Base-by-base conservation (phyloP, 495 filamentous ascomycete species). In the Penicillium chermesinum region DNA sequence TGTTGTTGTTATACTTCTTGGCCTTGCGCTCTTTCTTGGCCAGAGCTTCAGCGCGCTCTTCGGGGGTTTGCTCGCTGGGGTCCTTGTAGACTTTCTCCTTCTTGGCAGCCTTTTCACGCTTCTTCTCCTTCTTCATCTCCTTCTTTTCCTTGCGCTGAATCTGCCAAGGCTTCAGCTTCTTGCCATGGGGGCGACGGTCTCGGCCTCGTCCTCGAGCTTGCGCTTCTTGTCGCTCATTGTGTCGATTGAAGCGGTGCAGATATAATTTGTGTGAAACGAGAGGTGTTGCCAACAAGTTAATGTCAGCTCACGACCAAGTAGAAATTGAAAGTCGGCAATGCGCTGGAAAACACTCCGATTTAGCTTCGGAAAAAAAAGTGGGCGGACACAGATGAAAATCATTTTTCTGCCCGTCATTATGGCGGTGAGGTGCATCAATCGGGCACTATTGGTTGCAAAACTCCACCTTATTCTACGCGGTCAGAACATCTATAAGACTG, bases 191-290 rank as follows among this genome's bases (percentile, higher is more conserved):
- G 63, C 55, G 35, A 59, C 49, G 5, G 47, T 58, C 41, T 67
- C 63, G n/a, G 20, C n/a, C 34, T 42, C 58, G 27, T 62, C 58
- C 20, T 54, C 53, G 55, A 68, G 63, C 62, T 75, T 75, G 65
- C 71, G 71, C 62, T 70, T 72, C 54, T 70, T 73, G 53, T 72
- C 67, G 42, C 64, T 57, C 65, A 72, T 74, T 61, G 44, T 64
- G 35, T 36, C 32, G n/a, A n/a, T n/a, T n/a, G n/a, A n/a, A n/a
- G n/a, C n/a, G n/a, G n/a, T n/a, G n/a, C n/a, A n/a, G n/a, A n/a
- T n/a, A n/a, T n/a, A n/a, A n/a, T n/a, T n/a, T n/a, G n/a, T n/a
- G n/a, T n/a, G n/a, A n/a, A n/a, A n/a, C n/a, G n/a, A n/a, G n/a
- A n/a, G 20, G 38, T 38, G 33, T 14, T 42, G 3, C 27, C 21